Conservation (phyloP, 2,329 filamentous ascomycete species). For the Cladosporium oxysporum region DNA sequence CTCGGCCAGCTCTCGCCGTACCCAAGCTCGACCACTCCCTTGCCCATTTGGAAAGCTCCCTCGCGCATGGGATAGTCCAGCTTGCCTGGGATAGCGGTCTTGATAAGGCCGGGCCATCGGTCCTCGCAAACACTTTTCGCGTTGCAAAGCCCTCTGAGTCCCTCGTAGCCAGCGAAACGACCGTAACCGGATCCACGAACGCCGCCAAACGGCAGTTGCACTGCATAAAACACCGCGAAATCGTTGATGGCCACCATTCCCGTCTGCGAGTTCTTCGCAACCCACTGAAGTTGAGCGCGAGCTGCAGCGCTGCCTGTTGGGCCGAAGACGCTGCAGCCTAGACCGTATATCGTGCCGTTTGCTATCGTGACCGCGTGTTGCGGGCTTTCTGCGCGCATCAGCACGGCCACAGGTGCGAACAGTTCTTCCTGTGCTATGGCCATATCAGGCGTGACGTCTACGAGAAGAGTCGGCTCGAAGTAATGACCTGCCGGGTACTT, state of each 20-base stretch:
- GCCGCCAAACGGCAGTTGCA: constrained; percentile 91
- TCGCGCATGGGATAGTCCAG: constrained; percentile 75
- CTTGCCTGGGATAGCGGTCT: constrained; percentile 77
- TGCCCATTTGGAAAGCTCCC: constrained; percentile 45
- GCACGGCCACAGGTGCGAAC: constrained; percentile 85
- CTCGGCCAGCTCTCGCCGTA: constrained; percentile 46
- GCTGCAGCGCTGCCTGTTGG: constrained; percentile 46
- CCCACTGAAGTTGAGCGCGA: constrained; percentile 60
- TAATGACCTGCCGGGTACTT: constrained; percentile 79
- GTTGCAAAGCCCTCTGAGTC: constrained; percentile 81
- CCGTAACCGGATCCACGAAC: constrained; percentile 87
- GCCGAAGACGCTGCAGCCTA: constrained; percentile 88
- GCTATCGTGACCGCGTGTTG: constrained; percentile 71
- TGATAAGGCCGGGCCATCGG: constrained; percentile 56
- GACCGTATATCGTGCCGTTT: constrained; percentile 81
- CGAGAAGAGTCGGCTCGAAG: constrained; percentile 86
- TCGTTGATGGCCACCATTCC: constrained; percentile 97
- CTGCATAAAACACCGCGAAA: constrained; percentile 90
- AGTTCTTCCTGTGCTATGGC: constrained; percentile 85
- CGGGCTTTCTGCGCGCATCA: constrained; percentile 73
- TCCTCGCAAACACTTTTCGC: constrained; percentile 84
- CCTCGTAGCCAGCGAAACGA: constrained; percentile 88
- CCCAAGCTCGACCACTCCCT: constrained; percentile 51
- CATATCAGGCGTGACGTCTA: constrained; percentile 86
- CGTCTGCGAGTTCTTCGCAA: constrained; percentile 69